A percentile compares a stretch with the other conserved stretches of the same genome.
These are phyloP conservation scores for Monosporascus ibericus DNA, from an alignment of 2,329 filamentous ascomycete genomes.

Conservation along the genomic window DNA sequence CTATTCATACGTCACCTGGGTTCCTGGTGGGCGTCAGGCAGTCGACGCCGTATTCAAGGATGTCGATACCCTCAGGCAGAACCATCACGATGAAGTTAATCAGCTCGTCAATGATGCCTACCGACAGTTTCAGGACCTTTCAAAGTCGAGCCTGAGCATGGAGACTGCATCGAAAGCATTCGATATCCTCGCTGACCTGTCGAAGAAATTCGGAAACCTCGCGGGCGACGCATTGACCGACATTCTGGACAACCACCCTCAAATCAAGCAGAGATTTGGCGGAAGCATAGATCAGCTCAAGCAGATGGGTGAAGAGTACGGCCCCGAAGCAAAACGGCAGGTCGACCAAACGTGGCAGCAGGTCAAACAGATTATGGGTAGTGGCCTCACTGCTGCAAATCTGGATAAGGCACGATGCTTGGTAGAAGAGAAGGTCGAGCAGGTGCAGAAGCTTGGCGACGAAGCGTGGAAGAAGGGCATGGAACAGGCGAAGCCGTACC, in stretches of 20 bases:
- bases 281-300: conserved; percentile 63
- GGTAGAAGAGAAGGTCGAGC: conserved; percentile 63
- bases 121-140: conserved; percentile 56
- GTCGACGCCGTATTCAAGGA: conserved; percentile 67
- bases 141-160: conserved; percentile 54
- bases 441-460: conserved; percentile 62
- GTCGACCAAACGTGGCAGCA: conserved; percentile 66
- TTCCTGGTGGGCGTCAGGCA: conserved; percentile 64
- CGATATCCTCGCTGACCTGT: conserved; percentile 56
- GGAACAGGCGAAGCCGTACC: conserved; percentile 63
- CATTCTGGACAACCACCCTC: conserved; percentile 67
- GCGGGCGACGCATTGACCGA: conserved; percentile 57
- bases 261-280: conserved; percentile 66
- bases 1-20: conserved; percentile 63
- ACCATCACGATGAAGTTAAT: conserved; percentile 66
- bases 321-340: conserved; percentile 71
- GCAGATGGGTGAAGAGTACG: conserved; percentile 61
- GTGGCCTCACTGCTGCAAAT: conserved; percentile 49
- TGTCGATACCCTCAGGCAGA: conserved; percentile 59
- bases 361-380: conserved; percentile 56
- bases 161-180: conserved; percentile 57
- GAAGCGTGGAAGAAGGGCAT: conserved; percentile 67
- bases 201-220: conserved; percentile 53
- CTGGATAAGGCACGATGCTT: conserved; percentile 53
- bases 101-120: conserved; percentile 63